A percentile compares a stretch with the other conserved stretches of the same genome.
These are phyloP conservation scores for Pseudocercospora eumusae DNA, from an alignment of 2,329 filamentous ascomycete species.

Conservation along the genomic window DNA sequence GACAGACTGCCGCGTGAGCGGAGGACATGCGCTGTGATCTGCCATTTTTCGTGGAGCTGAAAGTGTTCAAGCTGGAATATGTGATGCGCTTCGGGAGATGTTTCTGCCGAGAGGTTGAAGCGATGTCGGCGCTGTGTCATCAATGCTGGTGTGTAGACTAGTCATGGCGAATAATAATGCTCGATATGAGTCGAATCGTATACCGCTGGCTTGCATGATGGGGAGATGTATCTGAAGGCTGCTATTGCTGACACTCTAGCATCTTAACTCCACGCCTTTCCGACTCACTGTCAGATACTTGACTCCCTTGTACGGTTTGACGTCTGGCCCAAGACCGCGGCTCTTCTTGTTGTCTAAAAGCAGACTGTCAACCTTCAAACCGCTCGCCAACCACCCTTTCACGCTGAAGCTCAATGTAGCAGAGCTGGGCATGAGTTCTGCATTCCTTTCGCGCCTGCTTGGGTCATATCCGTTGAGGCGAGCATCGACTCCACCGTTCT, in stretches of 20 bases:
- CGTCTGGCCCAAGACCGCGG: slow-evolving; percentile 77
- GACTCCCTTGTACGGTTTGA: slow-evolving; percentile 96
- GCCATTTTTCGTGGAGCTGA: slow-evolving; percentile 43
- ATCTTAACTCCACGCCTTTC: slow-evolving; percentile 55
- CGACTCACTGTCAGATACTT: slow-evolving; percentile 83
- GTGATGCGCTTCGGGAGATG: neutral
- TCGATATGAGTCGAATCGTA: neutral
- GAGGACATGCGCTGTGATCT: slow-evolving; percentile 52
- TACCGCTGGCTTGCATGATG: neutral
- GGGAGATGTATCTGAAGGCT: neutral
- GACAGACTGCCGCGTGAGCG: slow-evolving; percentile 73
- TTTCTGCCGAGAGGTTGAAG: neutral
- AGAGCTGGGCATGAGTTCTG: slow-evolving; percentile 51
- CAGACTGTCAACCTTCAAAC: slow-evolving; percentile 63
- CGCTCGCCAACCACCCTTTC: slow-evolving; percentile 65
- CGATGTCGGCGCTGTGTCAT: neutral
- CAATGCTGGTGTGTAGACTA: no score
- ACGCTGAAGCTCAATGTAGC: slow-evolving; percentile 54
- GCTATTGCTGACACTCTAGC: slow-evolving; percentile 33
- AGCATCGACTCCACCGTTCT: neutral
- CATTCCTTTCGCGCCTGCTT: slow-evolving; percentile 36
- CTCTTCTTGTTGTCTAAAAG: slow-evolving; percentile 74
- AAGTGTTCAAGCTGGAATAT: neutral
- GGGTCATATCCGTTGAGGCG: slow-evolving; percentile 14
- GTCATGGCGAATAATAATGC: neutral